Evolutionary conservation across 805 yeast genomes (phyloP).

Genomic region (Candida cerambycidarum): DNA sequence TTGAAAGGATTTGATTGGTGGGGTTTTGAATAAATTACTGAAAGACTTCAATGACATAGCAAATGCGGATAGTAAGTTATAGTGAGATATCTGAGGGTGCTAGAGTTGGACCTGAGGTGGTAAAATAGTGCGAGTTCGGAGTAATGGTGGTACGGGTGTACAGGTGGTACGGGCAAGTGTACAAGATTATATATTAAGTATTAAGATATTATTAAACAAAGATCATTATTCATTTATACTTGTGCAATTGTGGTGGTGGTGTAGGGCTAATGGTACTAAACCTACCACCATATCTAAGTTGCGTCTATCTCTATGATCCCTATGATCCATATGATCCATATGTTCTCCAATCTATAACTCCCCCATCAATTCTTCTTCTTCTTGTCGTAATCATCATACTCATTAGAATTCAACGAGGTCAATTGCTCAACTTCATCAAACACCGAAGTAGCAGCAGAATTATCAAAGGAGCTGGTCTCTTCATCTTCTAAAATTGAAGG

Average conservation of each 20-base stretch:
- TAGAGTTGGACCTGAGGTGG: too few species aligned
- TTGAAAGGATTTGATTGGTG: slow-evolving; percentile 21
- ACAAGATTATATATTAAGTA: slow-evolving; percentile 2
- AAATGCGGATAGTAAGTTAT: too few species aligned
- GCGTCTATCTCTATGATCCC: too few species aligned
- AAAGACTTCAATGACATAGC: slow-evolving; percentile 44
- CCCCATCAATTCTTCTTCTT: slow-evolving; percentile 7
- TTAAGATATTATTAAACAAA: slow-evolving; percentile 1
- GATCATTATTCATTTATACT: not conserved
- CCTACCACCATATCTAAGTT: too few species aligned
- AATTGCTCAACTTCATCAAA: slow-evolving; percentile 32
- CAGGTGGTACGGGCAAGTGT: not conserved
- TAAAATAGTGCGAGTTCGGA: too few species aligned
- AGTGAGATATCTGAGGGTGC: too few species aligned
- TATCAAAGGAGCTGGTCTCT: slow-evolving; percentile 29
- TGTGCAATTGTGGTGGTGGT: too few species aligned
- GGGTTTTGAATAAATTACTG: slow-evolving; percentile 34
- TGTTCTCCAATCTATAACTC: too few species aligned
- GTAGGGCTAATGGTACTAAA: too few species aligned
- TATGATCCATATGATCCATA: too few species aligned
- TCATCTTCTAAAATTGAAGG: slow-evolving; percentile 17
- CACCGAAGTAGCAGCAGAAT: slow-evolving; percentile 40
- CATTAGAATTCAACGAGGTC: slow-evolving; percentile 33
- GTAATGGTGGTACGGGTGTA: too few species aligned
- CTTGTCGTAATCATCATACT: slow-evolving; percentile 23